Conservation (phyloP, 805 yeast genomes). For the Candida nonsorbophila region DNA sequence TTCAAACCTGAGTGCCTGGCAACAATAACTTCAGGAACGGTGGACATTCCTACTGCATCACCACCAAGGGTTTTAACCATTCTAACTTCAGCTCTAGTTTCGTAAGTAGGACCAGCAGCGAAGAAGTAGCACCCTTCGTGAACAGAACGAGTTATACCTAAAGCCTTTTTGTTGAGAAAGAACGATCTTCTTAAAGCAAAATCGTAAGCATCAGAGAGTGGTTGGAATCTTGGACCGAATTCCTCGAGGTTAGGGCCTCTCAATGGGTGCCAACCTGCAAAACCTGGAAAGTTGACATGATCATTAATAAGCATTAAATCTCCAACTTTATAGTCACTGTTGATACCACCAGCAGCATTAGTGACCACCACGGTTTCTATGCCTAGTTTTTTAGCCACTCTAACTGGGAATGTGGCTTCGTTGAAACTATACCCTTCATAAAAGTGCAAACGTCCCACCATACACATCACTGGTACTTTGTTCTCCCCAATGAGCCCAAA, state of each 20-base stretch:
- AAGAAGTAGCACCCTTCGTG: conserved; percentile 86
- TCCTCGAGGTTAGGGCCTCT: conserved; percentile 78
- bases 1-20: conserved; percentile 84
- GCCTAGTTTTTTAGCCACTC: conserved; percentile 65
- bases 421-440: conserved; percentile 88
- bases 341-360: conserved; percentile 95
- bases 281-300: conserved; percentile 87
- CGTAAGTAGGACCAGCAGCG: conserved; percentile 93
- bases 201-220: conserved; percentile 87
- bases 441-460: conserved; percentile 90
- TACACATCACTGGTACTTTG: conserved; percentile 76
- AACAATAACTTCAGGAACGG: conserved; percentile 91
- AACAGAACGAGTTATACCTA: conserved; percentile 51
- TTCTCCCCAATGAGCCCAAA: conserved; percentile 71
- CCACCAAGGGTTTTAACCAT: conserved; percentile 69
- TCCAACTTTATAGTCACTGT: conserved; percentile 64
- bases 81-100: conserved; percentile 87
- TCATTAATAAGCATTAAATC: conserved; percentile 89
- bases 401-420: conserved; percentile 79
- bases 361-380: conserved; percentile 68
- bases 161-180: conserved; percentile 43
- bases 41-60: conserved; percentile 96
- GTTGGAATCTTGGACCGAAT: conserved; percentile 83
- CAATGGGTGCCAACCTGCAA: conserved; percentile 82
- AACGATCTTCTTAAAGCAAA: conserved; percentile 61